phyloP scores from a whole-genome alignment of 768 basidiomycete genomes.

The Suillus hirtellus region DNA sequence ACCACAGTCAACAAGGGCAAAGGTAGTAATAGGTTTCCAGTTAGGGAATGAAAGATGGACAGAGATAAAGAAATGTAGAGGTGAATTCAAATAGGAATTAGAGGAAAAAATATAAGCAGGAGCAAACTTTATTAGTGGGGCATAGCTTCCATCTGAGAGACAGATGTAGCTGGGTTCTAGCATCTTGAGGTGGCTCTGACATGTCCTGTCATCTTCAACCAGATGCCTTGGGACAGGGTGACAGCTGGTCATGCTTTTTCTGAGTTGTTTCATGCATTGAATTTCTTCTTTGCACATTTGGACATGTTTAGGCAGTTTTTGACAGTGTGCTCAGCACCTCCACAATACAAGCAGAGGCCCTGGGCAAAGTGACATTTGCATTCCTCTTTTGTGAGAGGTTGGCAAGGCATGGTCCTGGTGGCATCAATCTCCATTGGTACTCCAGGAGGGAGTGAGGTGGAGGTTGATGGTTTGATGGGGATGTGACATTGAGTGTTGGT shows the following conservation, averaged over 20 bases:
- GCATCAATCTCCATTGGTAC: conserved; percentile 37
- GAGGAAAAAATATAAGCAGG: neutral
- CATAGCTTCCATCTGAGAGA: neutral
- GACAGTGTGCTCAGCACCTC: conserved; percentile 29
- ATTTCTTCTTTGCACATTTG: conserved; percentile 15
- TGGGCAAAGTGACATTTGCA: conserved; percentile 22
- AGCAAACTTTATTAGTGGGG: neutral
- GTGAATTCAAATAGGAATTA: neutral
- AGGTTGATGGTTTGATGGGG: neutral
- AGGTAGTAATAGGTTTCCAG: conserved; percentile 24
- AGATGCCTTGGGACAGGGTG: neutral
- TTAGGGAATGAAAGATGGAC: conserved; percentile 6
- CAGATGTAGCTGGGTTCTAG: neutral
- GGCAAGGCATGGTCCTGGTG: conserved; percentile 12
- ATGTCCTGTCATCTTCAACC: neutral
- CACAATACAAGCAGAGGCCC: conserved; percentile 39
- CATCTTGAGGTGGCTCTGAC: neutral
- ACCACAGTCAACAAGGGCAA: conserved; percentile 39
- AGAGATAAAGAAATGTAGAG: neutral
- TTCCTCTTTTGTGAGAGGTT: conserved; percentile 32
- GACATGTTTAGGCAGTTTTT: conserved; percentile 30
- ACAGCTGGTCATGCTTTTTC: neutral
- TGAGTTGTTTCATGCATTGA: neutral
- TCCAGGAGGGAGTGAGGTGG: conserved; percentile 1
- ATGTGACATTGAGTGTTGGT: too few relatives aligned